Evolutionary conservation across 768 basidiomycete genomes (phyloP).

Genomic region (Mycena vulgaris): DNA sequence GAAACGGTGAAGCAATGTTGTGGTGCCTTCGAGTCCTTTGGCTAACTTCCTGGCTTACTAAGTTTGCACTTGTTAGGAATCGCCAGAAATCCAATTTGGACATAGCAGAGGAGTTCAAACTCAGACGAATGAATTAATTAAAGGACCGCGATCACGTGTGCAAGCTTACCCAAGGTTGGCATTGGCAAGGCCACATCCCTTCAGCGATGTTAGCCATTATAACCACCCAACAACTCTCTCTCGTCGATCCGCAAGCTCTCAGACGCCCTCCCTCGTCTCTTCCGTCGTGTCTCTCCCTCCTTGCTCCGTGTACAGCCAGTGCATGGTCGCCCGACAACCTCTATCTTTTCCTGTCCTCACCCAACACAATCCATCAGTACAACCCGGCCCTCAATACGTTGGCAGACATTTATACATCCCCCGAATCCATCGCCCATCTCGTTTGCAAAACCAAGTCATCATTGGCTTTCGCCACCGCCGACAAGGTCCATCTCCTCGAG

Average conservation of each 20-base stretch:
- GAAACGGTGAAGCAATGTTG: conserved; percentile 27
- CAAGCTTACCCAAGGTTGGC: not conserved
- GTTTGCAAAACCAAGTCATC: conserved; percentile 54
- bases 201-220: conserved; percentile 68
- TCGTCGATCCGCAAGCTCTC: conserved; percentile 64
- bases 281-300: conserved; percentile 55
- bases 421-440: conserved; percentile 51
- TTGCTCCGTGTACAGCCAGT: conserved; percentile 54
- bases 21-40: not conserved
- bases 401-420: conserved; percentile 57
- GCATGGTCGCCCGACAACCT: conserved; percentile 74
- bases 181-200: not conserved
- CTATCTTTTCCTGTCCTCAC: conserved; percentile 67
- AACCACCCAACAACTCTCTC: conserved; percentile 62
- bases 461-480: conserved; percentile 64
- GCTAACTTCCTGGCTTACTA: not conserved
- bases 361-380: conserved; percentile 66
- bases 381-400: conserved; percentile 62
- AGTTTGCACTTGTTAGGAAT: not conserved
- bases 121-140: no score
- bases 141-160: conserved; percentile 16
- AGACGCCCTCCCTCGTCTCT: conserved; percentile 61
- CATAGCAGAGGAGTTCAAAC: no score
- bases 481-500: conserved; percentile 68
- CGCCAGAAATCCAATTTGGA: no score